Percentiles rank a stretch among this genome's conserved stretches.
Conservation (phyloP, 176 grass and related monocot species). For the Oryza glumipatula region DNA sequence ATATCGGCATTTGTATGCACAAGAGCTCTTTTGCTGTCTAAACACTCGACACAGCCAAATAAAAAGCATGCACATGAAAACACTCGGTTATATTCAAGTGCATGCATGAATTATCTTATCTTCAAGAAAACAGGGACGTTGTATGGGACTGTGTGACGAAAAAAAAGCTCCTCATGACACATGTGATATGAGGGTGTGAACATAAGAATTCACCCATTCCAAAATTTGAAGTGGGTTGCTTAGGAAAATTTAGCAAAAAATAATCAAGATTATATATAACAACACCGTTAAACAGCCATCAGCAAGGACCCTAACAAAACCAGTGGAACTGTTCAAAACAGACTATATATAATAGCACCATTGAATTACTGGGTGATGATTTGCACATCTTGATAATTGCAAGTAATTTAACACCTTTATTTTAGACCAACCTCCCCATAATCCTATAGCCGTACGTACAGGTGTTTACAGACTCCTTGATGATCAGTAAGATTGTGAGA, state of each 20-base stretch:
- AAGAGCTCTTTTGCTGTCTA: background rate
- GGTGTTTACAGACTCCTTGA: background rate
- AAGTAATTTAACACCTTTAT: background rate
- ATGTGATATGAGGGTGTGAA: slow-evolving; percentile 50
- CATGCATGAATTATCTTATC: background rate
- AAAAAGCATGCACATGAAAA: background rate
- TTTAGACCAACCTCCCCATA: background rate
- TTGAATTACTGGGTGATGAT: background rate
- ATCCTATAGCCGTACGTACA: background rate
- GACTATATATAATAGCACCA: background rate
- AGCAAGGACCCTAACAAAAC: background rate
- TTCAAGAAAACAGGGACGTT: background rate
- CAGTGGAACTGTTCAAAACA: background rate
- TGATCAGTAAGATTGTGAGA: background rate
- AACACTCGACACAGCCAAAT: background rate
- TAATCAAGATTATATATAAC: background rate
- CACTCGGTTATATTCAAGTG: background rate
- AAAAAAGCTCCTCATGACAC: slow-evolving; percentile 2
- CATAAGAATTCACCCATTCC: background rate
- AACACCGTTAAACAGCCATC: background rate
- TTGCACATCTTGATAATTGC: background rate
- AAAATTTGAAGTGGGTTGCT: background rate
- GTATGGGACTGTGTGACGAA: background rate
- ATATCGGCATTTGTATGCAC: background rate
- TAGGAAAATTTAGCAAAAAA: background rate